These are phyloP conservation scores for Phycomyces nitens DNA, from an alignment of 192 early-diverging fungal species.

Conservation along the genomic window DNA sequence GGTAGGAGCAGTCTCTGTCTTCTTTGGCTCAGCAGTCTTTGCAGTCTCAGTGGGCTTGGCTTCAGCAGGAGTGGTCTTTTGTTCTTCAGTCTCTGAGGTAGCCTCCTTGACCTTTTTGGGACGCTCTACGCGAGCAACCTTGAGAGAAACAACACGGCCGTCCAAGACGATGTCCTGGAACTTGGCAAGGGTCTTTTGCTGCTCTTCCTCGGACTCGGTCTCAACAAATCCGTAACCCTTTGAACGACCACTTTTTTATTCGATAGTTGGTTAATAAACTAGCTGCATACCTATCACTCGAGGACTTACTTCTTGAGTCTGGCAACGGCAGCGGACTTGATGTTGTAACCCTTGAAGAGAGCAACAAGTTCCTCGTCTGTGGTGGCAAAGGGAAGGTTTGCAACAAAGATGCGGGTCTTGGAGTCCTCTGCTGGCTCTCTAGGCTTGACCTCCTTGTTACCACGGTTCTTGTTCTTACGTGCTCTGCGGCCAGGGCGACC, in stretches of 20 bases:
- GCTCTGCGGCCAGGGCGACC: constrained; percentile 23
- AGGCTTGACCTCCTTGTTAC: neutral
- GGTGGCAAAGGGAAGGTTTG: constrained; percentile 74
- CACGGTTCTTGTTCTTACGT: constrained; percentile 25
- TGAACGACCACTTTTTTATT: constrained; percentile 54
- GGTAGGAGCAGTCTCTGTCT: neutral
- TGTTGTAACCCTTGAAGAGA: constrained; percentile 76
- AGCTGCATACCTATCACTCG: neutral
- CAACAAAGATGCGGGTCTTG: constrained; percentile 73
- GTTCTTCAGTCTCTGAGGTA: constrained; percentile 13
- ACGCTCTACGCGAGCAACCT: constrained; percentile 55
- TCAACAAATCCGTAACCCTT: constrained; percentile 98
- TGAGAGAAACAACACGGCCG: constrained; percentile 64
- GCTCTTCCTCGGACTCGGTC: constrained; percentile 71
- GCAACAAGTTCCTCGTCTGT: constrained; percentile 65
- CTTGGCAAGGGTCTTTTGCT: constrained; percentile 66
- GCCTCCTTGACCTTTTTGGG: constrained; percentile 21
- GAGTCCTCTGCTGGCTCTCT: constrained; percentile 40
- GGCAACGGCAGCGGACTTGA: constrained; percentile 79
- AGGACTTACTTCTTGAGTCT: constrained; percentile 31
- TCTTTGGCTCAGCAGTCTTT: neutral
- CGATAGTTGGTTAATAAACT: neutral
- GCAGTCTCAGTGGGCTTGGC: neutral
- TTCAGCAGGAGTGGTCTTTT: neutral
- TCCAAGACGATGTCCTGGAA: constrained; percentile 59